A percentile compares a stretch with the other conserved stretches of the same genome.
These are phyloP conservation scores for Cicer arietinum DNA, from an alignment of 306 rosid genomes.

Conservation along the genomic window DNA sequence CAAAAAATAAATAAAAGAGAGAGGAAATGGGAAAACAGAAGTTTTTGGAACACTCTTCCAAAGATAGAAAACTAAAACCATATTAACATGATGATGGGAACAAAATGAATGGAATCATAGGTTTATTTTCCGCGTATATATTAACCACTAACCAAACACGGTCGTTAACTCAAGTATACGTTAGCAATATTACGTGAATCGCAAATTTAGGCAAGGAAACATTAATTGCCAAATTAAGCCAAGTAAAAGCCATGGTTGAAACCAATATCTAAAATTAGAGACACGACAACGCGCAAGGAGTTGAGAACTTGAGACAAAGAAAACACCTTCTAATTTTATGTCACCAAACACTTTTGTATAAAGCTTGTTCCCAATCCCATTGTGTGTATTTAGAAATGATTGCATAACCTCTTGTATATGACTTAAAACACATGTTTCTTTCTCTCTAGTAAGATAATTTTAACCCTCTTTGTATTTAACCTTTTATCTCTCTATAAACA, in stretches of 20 bases:
- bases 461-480: constrained; percentile 16
- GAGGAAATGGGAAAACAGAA: no score
- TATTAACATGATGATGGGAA: no score
- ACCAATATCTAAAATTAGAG: constrained; percentile 42
- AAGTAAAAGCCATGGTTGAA: constrained; percentile 25
- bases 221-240: constrained; percentile 5
- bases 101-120: neutral
- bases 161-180: constrained; percentile 16
- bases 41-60: no score
- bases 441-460: constrained; percentile 31
- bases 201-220: constrained; percentile 35
- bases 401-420: constrained; percentile 44
- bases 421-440: constrained; percentile 1
- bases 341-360: constrained; percentile 14
- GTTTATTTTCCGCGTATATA: neutral
- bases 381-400: constrained; percentile 37
- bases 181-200: constrained; percentile 9
- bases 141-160: constrained; percentile 21
- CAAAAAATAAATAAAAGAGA: no score
- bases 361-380: neutral
- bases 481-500: constrained; percentile 28
- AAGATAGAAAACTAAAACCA: no score
- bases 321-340: constrained; percentile 39
- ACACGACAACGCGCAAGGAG: neutral
- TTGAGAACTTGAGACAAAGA: neutral